Conservation (phyloP, 208 protist genomes). For the Leishmania amazonensis region DNA sequence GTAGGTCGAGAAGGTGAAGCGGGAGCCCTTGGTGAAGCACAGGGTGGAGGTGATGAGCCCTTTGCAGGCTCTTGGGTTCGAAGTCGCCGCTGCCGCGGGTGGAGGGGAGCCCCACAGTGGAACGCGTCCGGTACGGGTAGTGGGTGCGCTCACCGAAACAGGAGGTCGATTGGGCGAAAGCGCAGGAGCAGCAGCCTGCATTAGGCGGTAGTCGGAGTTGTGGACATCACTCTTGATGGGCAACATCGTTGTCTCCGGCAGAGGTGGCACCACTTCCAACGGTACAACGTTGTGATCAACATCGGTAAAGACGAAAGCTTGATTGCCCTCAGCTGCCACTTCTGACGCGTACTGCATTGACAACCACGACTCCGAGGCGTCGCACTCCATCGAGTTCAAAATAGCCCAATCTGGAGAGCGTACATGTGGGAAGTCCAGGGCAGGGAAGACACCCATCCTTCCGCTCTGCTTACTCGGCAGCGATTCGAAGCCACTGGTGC, state of each 20-base stretch:
- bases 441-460: slow-evolving; percentile 12
- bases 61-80: background rate
- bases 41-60: background rate
- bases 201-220: background rate
- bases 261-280: background rate
- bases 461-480: slow-evolving; percentile 1
- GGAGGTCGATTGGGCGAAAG: background rate
- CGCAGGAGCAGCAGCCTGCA: background rate
- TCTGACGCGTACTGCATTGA: background rate
- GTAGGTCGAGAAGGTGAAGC: background rate
- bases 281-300: background rate
- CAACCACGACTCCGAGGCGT: background rate
- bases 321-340: background rate
- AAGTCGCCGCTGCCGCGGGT: background rate
- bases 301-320: background rate
- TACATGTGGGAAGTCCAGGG: slow-evolving; percentile 8
- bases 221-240: background rate
- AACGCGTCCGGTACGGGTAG: background rate
- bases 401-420: slow-evolving; percentile 6
- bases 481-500: background rate
- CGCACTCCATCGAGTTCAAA: slow-evolving; percentile 1
- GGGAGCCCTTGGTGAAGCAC: background rate
- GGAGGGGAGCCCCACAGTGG: background rate
- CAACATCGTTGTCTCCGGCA: background rate
- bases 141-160: background rate